phyloP scores from a whole-genome alignment of 2,329 filamentous ascomycete genomes.

The Pestalotiopsis sp. region DNA sequence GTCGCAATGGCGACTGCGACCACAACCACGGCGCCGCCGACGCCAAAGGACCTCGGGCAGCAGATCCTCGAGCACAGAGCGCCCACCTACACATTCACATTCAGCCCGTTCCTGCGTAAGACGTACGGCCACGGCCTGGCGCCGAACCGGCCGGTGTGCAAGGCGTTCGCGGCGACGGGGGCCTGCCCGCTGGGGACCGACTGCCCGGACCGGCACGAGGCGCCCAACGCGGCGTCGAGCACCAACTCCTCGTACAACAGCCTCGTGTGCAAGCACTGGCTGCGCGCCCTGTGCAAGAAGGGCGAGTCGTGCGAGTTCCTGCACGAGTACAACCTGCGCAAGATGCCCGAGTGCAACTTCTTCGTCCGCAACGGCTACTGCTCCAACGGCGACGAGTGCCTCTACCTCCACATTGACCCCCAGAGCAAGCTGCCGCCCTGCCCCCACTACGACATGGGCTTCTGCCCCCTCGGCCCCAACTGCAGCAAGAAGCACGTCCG shows the following conservation, averaged over 20 bases:
- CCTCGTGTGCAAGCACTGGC: constrained; percentile 98
- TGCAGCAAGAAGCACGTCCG: constrained; percentile 90
- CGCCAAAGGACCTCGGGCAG: constrained; percentile 32
- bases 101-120: constrained; percentile 79
- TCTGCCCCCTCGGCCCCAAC: constrained; percentile 84
- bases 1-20: constrained; percentile 24
- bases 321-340: constrained; percentile 96
- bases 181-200: constrained; percentile 83
- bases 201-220: constrained; percentile 81
- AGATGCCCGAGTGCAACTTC: constrained; percentile 98
- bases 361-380: constrained; percentile 93
- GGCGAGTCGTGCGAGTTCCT: constrained; percentile 96
- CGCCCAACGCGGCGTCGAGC: constrained; percentile 35
- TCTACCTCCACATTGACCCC: constrained; percentile 88
- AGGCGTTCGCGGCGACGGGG: constrained; percentile 73
- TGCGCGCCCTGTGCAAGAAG: constrained; percentile 96
- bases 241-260: constrained; percentile 63
- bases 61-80: constrained; percentile 59
- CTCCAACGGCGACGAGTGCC: constrained; percentile 93
- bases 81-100: constrained; percentile 71
- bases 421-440: constrained; percentile 77
- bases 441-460: constrained; percentile 90
- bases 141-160: constrained; percentile 77
- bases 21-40: constrained; percentile 24
- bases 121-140: constrained; percentile 85